A percentile compares a stretch with the other conserved stretches of the same genome.
These are phyloP conservation scores for Coniochaeta hoffmannii DNA, from an alignment of 2,329 filamentous ascomycete species.

Conservation along the genomic window DNA sequence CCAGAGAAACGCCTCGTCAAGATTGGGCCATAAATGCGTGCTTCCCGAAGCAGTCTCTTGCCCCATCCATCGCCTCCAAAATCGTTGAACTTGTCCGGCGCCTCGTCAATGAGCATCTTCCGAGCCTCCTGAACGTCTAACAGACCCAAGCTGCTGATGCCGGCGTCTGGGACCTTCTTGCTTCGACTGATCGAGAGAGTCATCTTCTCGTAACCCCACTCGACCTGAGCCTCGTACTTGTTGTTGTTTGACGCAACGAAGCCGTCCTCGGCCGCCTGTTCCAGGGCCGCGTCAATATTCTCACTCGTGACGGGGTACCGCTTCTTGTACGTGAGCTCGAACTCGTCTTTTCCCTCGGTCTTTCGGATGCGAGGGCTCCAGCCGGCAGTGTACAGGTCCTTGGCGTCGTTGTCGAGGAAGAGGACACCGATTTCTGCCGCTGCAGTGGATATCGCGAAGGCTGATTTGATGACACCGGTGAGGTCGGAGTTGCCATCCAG, in stretches of 20 bases:
- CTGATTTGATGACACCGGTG: conserved; percentile 18
- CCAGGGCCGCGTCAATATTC: conserved; percentile 22
- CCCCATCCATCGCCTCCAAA: conserved; percentile 19
- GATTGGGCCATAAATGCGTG: conserved; percentile 23
- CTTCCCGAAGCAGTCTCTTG: conserved; percentile 14
- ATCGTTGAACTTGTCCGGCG: conserved; percentile 22
- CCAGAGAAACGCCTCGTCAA: conserved; percentile 21
- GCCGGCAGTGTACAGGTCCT: conserved; percentile 24
- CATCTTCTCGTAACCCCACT: conserved; percentile 27
- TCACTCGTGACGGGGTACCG: conserved; percentile 21
- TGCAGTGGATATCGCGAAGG: conserved; percentile 21
- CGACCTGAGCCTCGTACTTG: conserved; percentile 26
- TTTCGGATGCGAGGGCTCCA: conserved; percentile 30
- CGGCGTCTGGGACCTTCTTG: conserved; percentile 15
- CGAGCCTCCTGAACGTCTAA: conserved; percentile 15
- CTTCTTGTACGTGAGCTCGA: conserved; percentile 32
- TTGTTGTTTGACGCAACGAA: conserved; percentile 19
- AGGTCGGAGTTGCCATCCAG: conserved; percentile 22
- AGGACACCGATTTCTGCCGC: conserved; percentile 28
- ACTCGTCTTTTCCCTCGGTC: conserved; percentile 20
- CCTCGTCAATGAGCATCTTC: conserved; percentile 17
- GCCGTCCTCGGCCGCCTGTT: conserved; percentile 21
- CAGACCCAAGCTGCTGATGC: conserved; percentile 17
- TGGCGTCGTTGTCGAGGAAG: conserved; percentile 24
- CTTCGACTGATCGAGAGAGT: conserved; percentile 27